These are phyloP conservation scores for Neurospora cerealis DNA, from an alignment of 495 filamentous ascomycete genomes.

Conservation along the genomic window DNA sequence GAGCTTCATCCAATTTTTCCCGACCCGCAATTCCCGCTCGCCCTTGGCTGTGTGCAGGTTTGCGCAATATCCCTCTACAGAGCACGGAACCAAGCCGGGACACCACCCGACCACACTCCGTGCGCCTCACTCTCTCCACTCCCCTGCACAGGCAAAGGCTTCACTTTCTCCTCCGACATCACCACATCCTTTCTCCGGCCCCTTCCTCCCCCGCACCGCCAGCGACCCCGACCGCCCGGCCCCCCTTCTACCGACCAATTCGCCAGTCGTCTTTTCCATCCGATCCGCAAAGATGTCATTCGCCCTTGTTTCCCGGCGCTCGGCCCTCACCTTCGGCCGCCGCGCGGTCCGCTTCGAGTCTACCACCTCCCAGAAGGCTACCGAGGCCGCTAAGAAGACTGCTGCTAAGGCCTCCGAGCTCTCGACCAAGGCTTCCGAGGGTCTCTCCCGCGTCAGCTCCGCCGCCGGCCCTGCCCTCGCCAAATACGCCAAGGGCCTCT, in stretches of 20 bases:
- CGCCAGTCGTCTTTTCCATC: neutral
- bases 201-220: conserved; percentile 4
- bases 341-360: conserved; percentile 41
- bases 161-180: neutral
- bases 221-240: conserved; percentile 2
- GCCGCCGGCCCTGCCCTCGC: conserved; percentile 69
- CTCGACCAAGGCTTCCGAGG: conserved; percentile 70
- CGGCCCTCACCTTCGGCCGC: conserved; percentile 30
- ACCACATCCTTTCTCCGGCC: conserved; percentile 7
- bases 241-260: neutral
- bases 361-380: conserved; percentile 45
- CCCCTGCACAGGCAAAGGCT: neutral
- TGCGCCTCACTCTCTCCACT: neutral
- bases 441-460: conserved; percentile 72
- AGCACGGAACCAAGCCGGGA: neutral
- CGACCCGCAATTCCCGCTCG: conserved; percentile 3
- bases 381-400: conserved; percentile 56
- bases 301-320: conserved; percentile 21
- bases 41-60: conserved; percentile 2
- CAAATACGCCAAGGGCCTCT: conserved; percentile 54
- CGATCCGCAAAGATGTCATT: conserved; percentile 18
- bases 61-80: conserved; percentile 19
- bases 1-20: conserved; percentile 25
- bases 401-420: conserved; percentile 52
- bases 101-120: neutral